These are phyloP conservation scores for Yueomyces sinensis DNA, from an alignment of 805 yeast species.

Conservation along the genomic window DNA sequence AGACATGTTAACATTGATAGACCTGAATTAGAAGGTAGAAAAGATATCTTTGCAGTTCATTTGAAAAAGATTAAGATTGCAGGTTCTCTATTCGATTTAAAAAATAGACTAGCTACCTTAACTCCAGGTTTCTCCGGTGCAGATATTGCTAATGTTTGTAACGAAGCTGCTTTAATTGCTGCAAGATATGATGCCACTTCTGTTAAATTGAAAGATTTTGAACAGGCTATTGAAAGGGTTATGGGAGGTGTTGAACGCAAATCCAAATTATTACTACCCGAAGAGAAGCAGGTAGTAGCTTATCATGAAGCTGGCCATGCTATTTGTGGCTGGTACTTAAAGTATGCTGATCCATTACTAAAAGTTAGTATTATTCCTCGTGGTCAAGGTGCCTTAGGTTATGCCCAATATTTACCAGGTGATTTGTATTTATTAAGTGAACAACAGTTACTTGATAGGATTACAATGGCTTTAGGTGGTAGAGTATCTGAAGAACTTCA, in stretches of 20 bases:
- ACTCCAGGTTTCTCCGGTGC: conserved; percentile 97
- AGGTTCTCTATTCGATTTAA: conserved; percentile 39
- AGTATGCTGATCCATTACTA: conserved; percentile 78
- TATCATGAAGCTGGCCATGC: conserved; percentile 98
- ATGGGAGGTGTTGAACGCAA: conserved; percentile 90
- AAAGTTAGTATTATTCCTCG: conserved; percentile 92
- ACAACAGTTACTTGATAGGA: conserved; percentile 66
- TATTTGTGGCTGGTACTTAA: conserved; percentile 84
- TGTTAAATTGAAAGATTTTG: conserved; percentile 66
- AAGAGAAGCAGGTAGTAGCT: conserved; percentile 77
- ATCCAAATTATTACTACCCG: conserved; percentile 61
- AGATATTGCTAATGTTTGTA: conserved; percentile 88
- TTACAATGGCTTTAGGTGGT: conserved; percentile 93
- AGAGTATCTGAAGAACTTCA: conserved; percentile 85
- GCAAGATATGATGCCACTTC: conserved; percentile 58
- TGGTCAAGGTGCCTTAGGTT: conserved; percentile 92
- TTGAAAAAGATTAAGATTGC: conserved; percentile 31
- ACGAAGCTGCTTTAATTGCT: conserved; percentile 88
- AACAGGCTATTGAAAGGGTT: conserved; percentile 86
- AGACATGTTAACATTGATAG: conserved; percentile 76
- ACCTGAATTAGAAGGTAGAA: conserved; percentile 84
- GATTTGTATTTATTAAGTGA: conserved; percentile 70
- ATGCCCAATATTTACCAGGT: conserved; percentile 87
- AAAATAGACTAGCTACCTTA: conserved; percentile 79
- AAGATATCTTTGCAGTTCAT: conserved; percentile 74